A percentile compares a stretch with the other conserved stretches of the same genome.
Conservation (phyloP, 73 alveolate genomes). For the Symbiodinium pilosum region DNA sequence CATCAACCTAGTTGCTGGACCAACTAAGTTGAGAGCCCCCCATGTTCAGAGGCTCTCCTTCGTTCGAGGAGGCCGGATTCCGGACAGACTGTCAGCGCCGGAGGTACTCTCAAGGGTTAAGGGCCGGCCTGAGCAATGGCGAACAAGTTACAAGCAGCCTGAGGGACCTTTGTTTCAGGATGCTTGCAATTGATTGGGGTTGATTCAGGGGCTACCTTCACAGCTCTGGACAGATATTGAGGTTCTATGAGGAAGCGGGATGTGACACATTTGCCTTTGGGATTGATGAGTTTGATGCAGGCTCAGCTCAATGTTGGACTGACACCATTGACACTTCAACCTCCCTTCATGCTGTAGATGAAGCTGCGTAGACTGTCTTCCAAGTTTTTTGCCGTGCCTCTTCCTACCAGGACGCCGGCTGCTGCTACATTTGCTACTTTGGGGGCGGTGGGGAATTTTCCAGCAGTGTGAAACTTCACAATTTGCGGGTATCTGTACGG, state of each 20-base stretch:
- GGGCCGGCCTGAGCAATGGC: neutral
- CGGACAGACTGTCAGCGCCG: neutral
- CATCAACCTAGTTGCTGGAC: neutral
- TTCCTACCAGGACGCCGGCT: too few species aligned
- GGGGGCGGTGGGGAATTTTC: too few species aligned
- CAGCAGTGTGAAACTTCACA: too few species aligned
- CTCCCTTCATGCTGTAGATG: neutral
- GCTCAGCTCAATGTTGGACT: neutral
- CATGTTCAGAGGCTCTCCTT: neutral
- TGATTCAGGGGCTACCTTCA: too few species aligned
- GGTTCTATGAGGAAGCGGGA: neutral
- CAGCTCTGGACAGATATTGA: too few species aligned
- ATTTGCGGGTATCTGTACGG: too few species aligned
- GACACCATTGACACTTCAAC: neutral
- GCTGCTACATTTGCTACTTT: neutral
- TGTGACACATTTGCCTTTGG: neutral
- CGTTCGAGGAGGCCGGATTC: neutral
- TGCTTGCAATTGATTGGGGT: too few species aligned
- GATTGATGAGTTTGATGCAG: neutral
- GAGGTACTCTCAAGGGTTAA: neutral
- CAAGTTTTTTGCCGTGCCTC: too few species aligned
- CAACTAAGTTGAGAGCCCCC: neutral
- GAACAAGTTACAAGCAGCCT: too few species aligned
- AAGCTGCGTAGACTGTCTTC: neutral
- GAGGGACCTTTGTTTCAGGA: too few species aligned